Percentiles rank a stretch among this genome's conserved stretches.
phyloP scores from a whole-genome alignment of 2,329 filamentous ascomycete species.

The Geosmithia putterillii region DNA sequence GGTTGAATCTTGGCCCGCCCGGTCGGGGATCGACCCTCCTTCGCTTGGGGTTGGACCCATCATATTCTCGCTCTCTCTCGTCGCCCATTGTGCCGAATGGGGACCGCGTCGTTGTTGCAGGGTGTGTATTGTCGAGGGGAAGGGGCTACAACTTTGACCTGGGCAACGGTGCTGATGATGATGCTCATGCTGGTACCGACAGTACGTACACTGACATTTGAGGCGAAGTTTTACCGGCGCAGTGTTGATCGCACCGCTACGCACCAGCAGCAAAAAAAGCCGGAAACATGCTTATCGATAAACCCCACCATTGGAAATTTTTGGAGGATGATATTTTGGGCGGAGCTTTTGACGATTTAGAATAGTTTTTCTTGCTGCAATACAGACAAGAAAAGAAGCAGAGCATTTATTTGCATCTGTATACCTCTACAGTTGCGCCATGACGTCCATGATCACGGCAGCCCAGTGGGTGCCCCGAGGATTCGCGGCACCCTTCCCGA shows the following conservation, averaged over 20 bases:
- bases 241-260: not conserved
- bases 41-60: conserved; percentile 25
- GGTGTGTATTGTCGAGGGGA: not conserved
- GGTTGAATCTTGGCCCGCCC: too few relatives aligned
- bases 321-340: conserved; percentile 15
- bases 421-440: conserved; percentile 13
- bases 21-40: conserved; percentile 22
- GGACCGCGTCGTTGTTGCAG: not conserved
- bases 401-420: not conserved
- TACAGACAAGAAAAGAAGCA: not conserved
- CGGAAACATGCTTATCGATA: conserved; percentile 22
- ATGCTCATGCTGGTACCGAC: not conserved
- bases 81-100: too few relatives aligned
- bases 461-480: conserved; percentile 67
- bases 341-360: conserved; percentile 4
- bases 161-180: not conserved
- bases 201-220: not conserved
- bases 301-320: conserved; percentile 22
- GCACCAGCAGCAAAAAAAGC: not conserved
- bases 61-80: conserved; percentile 22
- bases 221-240: conserved; percentile 6
- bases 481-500: conserved; percentile 63
- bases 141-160: not conserved
- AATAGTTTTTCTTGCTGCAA: not conserved
- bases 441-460: conserved; percentile 65